Evolutionary conservation across 2,329 filamentous ascomycete species (phyloP), one percentile per base, ranked within the genome.

Genomic region (Passalora sequoiae): DNA sequence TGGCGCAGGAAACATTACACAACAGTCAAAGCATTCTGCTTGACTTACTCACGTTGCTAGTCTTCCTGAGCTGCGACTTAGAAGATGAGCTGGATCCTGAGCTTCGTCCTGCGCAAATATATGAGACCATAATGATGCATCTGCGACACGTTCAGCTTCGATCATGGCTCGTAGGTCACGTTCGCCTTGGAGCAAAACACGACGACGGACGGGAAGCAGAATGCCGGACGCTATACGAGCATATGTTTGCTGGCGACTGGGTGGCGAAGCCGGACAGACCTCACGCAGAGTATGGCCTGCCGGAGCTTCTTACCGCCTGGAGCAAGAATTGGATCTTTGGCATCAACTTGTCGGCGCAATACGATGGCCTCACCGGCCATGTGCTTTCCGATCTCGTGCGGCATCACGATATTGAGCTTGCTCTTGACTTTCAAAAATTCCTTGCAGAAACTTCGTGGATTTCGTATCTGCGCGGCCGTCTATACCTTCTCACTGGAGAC

Each of bases 61-160:
- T 92, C 7, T 89, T 96, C 63, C 84, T 97, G 74, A 84, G 92
- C 62, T 83, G 82, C 28, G 87, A 92, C 60, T 77, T 86, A 40
- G 78, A 81, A 52, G 80, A 83, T 30, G 81, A 87, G 29, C 78
- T 85, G 12, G 78, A 78, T 2, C 70, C 73, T 6, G 77, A 83
- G 20, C 83, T 92, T 46, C 79, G 48, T 84, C 38, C 69, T 71
- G 1, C 61, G 64, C 12, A 74, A 3, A 78, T 91, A 25, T 91
- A 84, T 66, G 69, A 79, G 57, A 74, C 78, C 35, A 73, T 96
- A 4, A 71, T 92, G 24, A 70, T 73, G n/a, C 76, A 83, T 43
- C 73, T 98, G 13, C 78, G 77, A 52, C 78, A 86, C 51, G 76
- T 87, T 38, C 83, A 89, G 60, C 75, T 94, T n/a, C 65, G 87